Base-by-base conservation (phyloP, 2,329 filamentous ascomycete genomes). In the Trichoderma simmonsii region DNA sequence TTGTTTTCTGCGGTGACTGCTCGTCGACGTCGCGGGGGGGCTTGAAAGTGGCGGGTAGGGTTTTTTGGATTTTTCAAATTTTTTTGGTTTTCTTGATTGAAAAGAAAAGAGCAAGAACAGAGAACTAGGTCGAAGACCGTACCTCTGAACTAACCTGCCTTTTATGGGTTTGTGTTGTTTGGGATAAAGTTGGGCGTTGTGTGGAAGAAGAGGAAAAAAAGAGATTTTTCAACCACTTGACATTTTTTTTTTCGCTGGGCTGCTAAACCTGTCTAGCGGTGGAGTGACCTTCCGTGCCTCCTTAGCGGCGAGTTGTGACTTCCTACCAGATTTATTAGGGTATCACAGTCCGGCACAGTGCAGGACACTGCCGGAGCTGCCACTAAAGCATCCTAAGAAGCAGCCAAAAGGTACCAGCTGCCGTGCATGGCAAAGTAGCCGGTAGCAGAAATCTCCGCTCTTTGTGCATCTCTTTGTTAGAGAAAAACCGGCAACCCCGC, bases 121-220 rank as follows among this genome's bases (percentile, higher is more conserved):
- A 87, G 85, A 86, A 84, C 80, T 83, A 86, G 86, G 84, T 87
- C 86, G 85, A 85, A 81, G 82, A 84, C 83, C 86, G 86, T 85
- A 87, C 86, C 87, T 85, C 86, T 85, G 85, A 85, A 84, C 83
- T 83, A 80, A 79, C 80, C 83, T 80, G 81, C 82, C 81, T 82
- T 83, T 82, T 80, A 79, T 78, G 81, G 80, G 81, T 79, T 82
- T 79, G 81, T 80, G 77, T 77, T 78, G 78, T 79, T 83, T 83
- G 80, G 80, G 81, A 85, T 85, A 86, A 85, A 82, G 82, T 82
- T 85, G 83, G 84, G 80, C 80, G 81, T 82, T 83, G 82, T 80
- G 80, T 79, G 83, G 82, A 81, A 80, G 80, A 82, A 79, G 77
- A 78, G 79, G 79, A 80, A 79, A 68, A 77, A 80, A 80, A 79